These are phyloP conservation scores for Beauveria rudraprayagi DNA, from an alignment of 2,329 filamentous ascomycete species.

Conservation along the genomic window DNA sequence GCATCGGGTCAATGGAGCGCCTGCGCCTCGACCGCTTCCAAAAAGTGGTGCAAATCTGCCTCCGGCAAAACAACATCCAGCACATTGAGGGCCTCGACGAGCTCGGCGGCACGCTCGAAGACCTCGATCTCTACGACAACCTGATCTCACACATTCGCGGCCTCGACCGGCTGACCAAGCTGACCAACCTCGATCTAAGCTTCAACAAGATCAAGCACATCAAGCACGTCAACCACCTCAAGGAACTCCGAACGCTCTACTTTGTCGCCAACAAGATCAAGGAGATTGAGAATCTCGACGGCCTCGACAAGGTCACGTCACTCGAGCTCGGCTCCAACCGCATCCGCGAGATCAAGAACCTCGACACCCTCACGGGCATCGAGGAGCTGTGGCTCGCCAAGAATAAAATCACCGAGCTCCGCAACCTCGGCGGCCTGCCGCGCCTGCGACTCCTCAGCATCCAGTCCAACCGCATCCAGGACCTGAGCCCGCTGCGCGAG, in stretches of 20 bases:
- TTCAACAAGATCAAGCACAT: slow-evolving; percentile 99
- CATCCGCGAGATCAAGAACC: slow-evolving; percentile 79
- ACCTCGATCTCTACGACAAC: slow-evolving; percentile 96
- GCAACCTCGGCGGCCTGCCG: slow-evolving; percentile 63
- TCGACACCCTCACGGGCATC: slow-evolving; percentile 69
- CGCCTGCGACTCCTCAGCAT: slow-evolving; percentile 86
- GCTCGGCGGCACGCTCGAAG: slow-evolving; percentile 60
- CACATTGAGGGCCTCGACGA: slow-evolving; percentile 65
- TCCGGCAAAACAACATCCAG: slow-evolving; percentile 86
- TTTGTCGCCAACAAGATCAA: slow-evolving; percentile 93
- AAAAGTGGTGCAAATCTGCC: slow-evolving; percentile 68
- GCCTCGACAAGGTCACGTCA: slow-evolving; percentile 66
- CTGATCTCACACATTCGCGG: slow-evolving; percentile 80
- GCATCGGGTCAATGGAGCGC: slow-evolving; percentile 67
- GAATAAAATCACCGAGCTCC: slow-evolving; percentile 87
- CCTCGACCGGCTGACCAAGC: slow-evolving; percentile 66
- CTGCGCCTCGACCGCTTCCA: slow-evolving; percentile 79
- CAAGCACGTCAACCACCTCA: slow-evolving; percentile 74
- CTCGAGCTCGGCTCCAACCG: slow-evolving; percentile 89
- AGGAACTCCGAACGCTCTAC: slow-evolving; percentile 72
- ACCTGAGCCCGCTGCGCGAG: slow-evolving; percentile 65
- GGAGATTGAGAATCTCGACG: slow-evolving; percentile 76
- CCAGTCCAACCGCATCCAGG: slow-evolving; percentile 85
- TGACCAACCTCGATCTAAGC: slow-evolving; percentile 79
- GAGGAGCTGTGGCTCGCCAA: slow-evolving; percentile 91